A percentile compares a stretch with the other conserved stretches of the same genome.
Conservation (phyloP, 768 basidiomycete species). For the Termitomyces sp. region DNA sequence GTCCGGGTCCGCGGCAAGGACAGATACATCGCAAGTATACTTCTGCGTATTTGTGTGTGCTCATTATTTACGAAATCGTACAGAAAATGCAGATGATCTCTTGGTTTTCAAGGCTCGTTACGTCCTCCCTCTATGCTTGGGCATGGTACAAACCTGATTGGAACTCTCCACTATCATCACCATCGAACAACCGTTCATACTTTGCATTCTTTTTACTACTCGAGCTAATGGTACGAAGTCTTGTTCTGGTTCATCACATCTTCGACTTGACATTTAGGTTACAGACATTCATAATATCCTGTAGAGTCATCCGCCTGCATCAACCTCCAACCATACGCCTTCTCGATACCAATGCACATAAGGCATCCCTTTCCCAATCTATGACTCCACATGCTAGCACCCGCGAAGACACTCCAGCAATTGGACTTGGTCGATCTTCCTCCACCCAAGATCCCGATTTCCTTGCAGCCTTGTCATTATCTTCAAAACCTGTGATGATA, state of each 20-base stretch:
- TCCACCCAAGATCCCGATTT: slow-evolving; percentile 48
- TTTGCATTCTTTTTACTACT: slow-evolving; percentile 40
- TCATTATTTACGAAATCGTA: slow-evolving; percentile 4
- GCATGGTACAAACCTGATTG: slow-evolving; percentile 35
- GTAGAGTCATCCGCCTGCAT: slow-evolving; percentile 55
- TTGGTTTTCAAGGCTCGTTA: slow-evolving; percentile 56
- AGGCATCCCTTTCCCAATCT: slow-evolving; percentile 35
- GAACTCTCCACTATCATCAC: slow-evolving; percentile 34
- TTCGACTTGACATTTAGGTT: not conserved
- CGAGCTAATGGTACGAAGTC: slow-evolving; percentile 53
- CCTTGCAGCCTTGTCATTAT: slow-evolving; percentile 59
- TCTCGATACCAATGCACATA: slow-evolving; percentile 51
- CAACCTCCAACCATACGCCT: slow-evolving; percentile 71
- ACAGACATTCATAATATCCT: slow-evolving; percentile 52
- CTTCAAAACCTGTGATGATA: slow-evolving; percentile 55
- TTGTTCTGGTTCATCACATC: not conserved
- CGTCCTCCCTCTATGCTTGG: slow-evolving; percentile 41
- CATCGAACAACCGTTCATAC: slow-evolving; percentile 37
- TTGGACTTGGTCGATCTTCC: slow-evolving; percentile 12
- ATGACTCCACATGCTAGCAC: slow-evolving; percentile 34
- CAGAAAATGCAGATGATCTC: slow-evolving; percentile 57
- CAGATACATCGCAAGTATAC: slow-evolving; percentile 53
- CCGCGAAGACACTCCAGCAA: slow-evolving; percentile 14
- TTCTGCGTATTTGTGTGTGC: not conserved
- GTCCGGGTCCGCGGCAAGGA: slow-evolving; percentile 64